Conservation (phyloP, 1,284 basidiomycete species). For the Puccinia coronata region DNA sequence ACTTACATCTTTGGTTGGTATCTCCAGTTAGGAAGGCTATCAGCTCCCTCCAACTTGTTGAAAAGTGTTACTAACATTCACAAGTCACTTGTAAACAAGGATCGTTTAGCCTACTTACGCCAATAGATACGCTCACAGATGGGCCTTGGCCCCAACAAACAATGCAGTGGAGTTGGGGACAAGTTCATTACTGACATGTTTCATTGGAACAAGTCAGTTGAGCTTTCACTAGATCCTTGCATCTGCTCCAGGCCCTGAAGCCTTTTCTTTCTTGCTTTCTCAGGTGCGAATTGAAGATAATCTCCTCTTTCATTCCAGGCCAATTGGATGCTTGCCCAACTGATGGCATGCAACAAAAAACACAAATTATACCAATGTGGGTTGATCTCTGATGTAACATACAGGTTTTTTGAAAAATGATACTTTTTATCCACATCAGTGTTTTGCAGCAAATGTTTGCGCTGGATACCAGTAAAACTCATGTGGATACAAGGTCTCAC, state of each 20-base stretch:
- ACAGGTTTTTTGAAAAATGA: slow-evolving; percentile 24
- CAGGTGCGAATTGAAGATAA: background rate
- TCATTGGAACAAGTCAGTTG: slow-evolving; percentile 17
- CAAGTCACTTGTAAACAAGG: too few relatives aligned
- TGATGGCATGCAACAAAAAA: background rate
- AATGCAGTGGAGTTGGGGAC: background rate
- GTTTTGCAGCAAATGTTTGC: background rate
- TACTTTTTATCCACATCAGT: slow-evolving; percentile 13
- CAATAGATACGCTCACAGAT: background rate
- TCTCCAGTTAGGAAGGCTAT: too few relatives aligned
- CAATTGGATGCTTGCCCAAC: background rate
- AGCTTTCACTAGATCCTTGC: too few relatives aligned
- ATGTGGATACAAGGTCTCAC: slow-evolving; percentile 5
- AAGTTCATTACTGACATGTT: background rate
- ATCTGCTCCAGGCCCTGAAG: too few relatives aligned
- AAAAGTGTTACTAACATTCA: too few relatives aligned
- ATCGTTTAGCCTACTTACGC: background rate
- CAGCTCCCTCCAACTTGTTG: too few relatives aligned
- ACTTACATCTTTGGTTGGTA: too few relatives aligned
- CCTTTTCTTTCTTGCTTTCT: background rate
- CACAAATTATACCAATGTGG: background rate
- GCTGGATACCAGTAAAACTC: slow-evolving; percentile 24
- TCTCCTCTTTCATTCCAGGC: background rate
- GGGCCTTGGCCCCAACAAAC: background rate
- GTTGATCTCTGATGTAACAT: background rate